Evolutionary conservation across 352 stramenopile genomes (phyloP).

Genomic region (Phytopythium vexans): DNA sequence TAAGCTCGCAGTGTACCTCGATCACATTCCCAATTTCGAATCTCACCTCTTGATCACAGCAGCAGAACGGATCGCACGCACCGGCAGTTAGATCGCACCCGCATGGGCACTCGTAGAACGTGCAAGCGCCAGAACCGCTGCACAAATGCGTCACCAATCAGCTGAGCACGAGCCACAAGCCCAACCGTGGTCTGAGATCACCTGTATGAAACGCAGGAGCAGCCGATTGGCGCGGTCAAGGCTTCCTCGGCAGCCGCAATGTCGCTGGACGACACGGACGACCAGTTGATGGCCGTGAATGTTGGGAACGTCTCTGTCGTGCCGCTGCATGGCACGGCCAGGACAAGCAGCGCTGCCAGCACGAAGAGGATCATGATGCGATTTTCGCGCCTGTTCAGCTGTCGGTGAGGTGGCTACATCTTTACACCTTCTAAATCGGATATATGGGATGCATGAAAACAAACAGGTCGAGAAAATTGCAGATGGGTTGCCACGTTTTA

Average conservation of each 20-base stretch:
- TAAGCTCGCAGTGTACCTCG: too few species aligned
- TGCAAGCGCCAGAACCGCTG: constrained; percentile 14
- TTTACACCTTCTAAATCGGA: too few species aligned
- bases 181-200: not conserved
- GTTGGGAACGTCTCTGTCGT: not conserved
- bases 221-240: constrained; percentile 31
- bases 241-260: constrained; percentile 20
- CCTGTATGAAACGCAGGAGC: constrained; percentile 27
- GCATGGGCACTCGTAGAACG: constrained; percentile 41
- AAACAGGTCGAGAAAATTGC: too few species aligned
- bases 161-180: not conserved
- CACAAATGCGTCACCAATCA: not conserved
- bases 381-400: too few species aligned
- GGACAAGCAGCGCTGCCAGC: not conserved
- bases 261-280: constrained; percentile 25
- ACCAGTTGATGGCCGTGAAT: constrained; percentile 46
- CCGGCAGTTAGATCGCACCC: constrained; percentile 44
- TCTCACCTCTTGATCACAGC: constrained; percentile 39
- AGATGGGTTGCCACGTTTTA: too few species aligned
- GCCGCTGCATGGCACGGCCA: too few species aligned
- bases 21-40: too few species aligned
- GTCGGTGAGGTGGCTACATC: too few species aligned
- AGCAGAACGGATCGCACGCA: constrained; percentile 43
- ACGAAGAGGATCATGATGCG: not conserved
- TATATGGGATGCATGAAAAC: too few species aligned